phyloP scores from a whole-genome alignment of 495 filamentous ascomycete species.

The Penicillium soppii region DNA sequence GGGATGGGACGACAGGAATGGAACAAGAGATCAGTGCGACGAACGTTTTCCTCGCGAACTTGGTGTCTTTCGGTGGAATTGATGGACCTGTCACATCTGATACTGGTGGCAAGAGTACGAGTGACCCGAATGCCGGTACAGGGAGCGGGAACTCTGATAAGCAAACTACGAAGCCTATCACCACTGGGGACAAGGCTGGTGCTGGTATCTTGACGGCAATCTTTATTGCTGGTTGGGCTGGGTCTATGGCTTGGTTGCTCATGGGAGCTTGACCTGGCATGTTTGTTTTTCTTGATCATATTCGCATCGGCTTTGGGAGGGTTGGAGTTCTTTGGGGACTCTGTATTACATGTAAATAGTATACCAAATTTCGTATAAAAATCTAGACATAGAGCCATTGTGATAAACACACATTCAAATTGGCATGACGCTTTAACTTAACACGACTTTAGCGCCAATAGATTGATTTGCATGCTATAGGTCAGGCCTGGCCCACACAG shows the following conservation, averaged over 20 bases:
- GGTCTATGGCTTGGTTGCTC: conserved; percentile 22
- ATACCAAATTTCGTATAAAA: not conserved
- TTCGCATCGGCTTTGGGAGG: not conserved
- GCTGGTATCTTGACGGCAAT: conserved; percentile 63
- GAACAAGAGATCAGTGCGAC: conserved; percentile 50
- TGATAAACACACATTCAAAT: too few species aligned
- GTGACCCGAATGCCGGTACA: conserved; percentile 32
- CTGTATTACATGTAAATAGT: not conserved
- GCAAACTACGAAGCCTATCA: conserved; percentile 34
- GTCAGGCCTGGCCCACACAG: too few species aligned
- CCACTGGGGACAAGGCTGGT: conserved; percentile 56
- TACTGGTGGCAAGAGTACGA: conserved; percentile 22
- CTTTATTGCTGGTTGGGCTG: conserved; percentile 38
- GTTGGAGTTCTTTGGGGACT: not conserved
- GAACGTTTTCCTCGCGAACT: conserved; percentile 46
- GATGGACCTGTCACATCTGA: conserved; percentile 21
- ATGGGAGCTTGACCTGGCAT: not conserved
- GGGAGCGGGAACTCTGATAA: conserved; percentile 7
- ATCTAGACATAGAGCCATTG: too few species aligned
- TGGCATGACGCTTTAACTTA: too few species aligned
- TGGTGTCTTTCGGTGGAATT: conserved; percentile 22
- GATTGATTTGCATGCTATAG: too few species aligned
- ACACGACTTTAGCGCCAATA: too few species aligned
- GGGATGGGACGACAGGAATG: conserved; percentile 63
- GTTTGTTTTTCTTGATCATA: not conserved